phyloP scores from a whole-genome alignment of 2,329 filamentous ascomycete genomes.

The Alternaria gansuensis region DNA sequence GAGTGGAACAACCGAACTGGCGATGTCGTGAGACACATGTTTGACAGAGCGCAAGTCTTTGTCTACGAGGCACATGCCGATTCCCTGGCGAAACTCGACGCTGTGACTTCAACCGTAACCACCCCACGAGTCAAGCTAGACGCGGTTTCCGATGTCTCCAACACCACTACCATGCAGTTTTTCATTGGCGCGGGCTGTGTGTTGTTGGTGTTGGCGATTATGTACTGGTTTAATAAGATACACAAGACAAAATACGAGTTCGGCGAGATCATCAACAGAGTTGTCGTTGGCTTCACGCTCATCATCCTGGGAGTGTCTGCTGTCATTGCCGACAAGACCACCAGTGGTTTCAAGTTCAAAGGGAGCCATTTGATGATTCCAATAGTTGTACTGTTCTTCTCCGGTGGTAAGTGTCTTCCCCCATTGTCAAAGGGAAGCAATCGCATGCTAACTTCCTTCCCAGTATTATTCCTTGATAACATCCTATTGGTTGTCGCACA shows the following conservation, averaged over 20 bases:
- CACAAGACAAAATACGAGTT: constrained; percentile 43
- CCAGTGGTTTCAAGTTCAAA: constrained; percentile 34
- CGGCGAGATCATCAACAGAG: constrained; percentile 41
- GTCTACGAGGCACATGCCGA: constrained; percentile 39
- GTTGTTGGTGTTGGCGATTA: constrained; percentile 63
- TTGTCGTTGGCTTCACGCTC: constrained; percentile 33
- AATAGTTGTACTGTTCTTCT: constrained; percentile 33
- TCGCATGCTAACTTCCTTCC: not conserved
- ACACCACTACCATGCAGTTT: constrained; percentile 39
- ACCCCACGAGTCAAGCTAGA: constrained; percentile 18
- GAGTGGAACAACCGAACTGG: constrained; percentile 36
- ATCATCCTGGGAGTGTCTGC: constrained; percentile 32
- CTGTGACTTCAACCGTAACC: constrained; percentile 23
- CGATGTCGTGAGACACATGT: constrained; percentile 25
- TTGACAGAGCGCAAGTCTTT: constrained; percentile 36
- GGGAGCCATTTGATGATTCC: constrained; percentile 37
- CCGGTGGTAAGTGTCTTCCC: constrained; percentile 19
- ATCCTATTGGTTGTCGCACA: constrained; percentile 23
- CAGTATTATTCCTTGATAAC: constrained; percentile 32
- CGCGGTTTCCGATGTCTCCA: constrained; percentile 36
- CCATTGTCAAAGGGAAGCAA: not conserved
- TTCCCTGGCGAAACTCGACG: constrained; percentile 37
- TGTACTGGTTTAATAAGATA: constrained; percentile 64
- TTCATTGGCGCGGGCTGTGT: constrained; percentile 48
- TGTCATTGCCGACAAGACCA: constrained; percentile 32